These are phyloP conservation scores for Tolypocladium pustulatum DNA, from an alignment of 2,329 filamentous ascomycete species.

Conservation along the genomic window DNA sequence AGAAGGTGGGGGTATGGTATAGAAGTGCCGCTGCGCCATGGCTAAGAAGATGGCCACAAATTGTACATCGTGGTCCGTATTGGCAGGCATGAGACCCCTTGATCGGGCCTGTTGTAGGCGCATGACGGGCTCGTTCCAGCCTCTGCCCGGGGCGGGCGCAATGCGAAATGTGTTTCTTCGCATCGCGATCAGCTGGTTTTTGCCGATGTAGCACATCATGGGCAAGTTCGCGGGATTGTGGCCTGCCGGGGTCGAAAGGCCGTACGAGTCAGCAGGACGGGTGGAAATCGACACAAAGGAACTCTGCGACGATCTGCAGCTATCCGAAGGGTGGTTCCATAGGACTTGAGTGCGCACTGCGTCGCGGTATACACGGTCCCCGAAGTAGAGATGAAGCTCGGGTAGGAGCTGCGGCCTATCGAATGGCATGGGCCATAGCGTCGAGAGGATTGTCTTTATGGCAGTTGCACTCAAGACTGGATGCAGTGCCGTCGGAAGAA, in stretches of 20 bases:
- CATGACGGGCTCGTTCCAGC: slow-evolving; percentile 35
- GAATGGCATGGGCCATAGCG: slow-evolving; percentile 31
- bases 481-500: slow-evolving; percentile 20
- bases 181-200: slow-evolving; percentile 32
- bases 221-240: slow-evolving; percentile 16
- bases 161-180: slow-evolving; percentile 38
- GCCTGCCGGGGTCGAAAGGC: slow-evolving; percentile 8
- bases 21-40: slow-evolving; percentile 47
- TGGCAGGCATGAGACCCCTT: slow-evolving; percentile 34
- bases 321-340: slow-evolving; percentile 30
- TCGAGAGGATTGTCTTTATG: slow-evolving; percentile 32
- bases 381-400: slow-evolving; percentile 41
- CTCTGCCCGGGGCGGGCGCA: slow-evolving; percentile 24
- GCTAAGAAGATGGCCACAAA: slow-evolving; percentile 41
- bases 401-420: slow-evolving; percentile 16
- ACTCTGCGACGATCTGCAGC: slow-evolving; percentile 13
- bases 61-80: slow-evolving; percentile 41
- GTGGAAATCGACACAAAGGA: slow-evolving; percentile 27
- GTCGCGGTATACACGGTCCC: slow-evolving; percentile 30
- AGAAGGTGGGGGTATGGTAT: slow-evolving; percentile 17
- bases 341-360: slow-evolving; percentile 37
- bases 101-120: slow-evolving; percentile 35
- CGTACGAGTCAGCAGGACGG: slow-evolving; percentile 19
- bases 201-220: slow-evolving; percentile 37
- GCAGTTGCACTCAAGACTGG: slow-evolving; percentile 26